Evolutionary conservation across 495 filamentous ascomycete species (phyloP), one percentile per base, ranked within the genome.

Genomic region (Lasiosphaeria ovina): DNA sequence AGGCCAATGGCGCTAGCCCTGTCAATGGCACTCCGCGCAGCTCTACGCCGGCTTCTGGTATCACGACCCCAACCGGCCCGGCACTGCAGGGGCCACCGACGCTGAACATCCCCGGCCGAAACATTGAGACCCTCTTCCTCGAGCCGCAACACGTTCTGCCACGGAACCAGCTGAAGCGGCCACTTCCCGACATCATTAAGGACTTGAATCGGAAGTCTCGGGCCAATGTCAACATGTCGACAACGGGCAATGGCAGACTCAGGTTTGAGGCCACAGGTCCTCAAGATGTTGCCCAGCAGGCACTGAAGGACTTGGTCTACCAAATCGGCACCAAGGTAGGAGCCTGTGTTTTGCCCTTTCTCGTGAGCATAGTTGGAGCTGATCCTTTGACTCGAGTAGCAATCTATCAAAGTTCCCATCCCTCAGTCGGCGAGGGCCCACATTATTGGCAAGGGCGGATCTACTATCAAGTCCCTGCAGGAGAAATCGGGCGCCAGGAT

Each of bases 371-470:
- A 2, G 24, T 35, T 44, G 14, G 24, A 14, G 17, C 54, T 3
- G 32, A 17, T 57, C 35, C 62, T 55, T 17, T 51, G 33, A 16
- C 32, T 49, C 60, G 10, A 54, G 17, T 11, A 93, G 89, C 86
- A 88, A 82, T 83, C 85, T 35, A 72, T 89, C 56, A 86, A 83
- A 60, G 81, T 97, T 33, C 81, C 90, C 3, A 87, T 98, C 59
- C 94, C 94, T 32, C 81, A 89, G 12, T 92, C 89, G 36, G 84
- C 90, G 5, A 85, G 91, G 51, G 81, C 91, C 12, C 85, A 91
- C 71, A 90, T 99, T 70, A 97, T 99, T 71, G 95, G 94, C 68
- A 90, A 88, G 55, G 85, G 88, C 71, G 95, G 95, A 56, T 80
- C 89, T n/a, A 92, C 87, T 44, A 90, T 99, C 66, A 91, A 96